Evolutionary conservation across 2,329 filamentous ascomycete genomes (phyloP).

Genomic region (Fusarium penzigii): DNA sequence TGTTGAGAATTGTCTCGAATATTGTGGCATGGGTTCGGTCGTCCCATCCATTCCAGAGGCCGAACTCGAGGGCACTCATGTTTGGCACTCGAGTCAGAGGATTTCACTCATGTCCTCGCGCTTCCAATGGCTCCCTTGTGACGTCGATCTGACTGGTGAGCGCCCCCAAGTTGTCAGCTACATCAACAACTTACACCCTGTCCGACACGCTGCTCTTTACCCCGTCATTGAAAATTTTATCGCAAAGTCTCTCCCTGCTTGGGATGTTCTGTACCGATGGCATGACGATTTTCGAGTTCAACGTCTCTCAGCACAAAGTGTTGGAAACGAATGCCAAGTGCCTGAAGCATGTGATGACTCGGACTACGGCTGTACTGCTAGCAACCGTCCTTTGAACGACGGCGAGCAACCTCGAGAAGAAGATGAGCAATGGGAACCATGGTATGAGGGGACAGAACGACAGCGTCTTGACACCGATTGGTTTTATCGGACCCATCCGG

Average conservation of each 20-base stretch:
- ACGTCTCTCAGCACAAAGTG: slow-evolving; percentile 23
- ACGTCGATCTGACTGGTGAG: slow-evolving; percentile 43
- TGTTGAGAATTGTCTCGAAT: slow-evolving; percentile 38
- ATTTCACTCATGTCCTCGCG: slow-evolving; percentile 7
- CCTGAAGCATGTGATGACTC: slow-evolving; percentile 15
- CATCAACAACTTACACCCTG: slow-evolving; percentile 55
- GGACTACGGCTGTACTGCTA: background rate
- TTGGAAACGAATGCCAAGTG: slow-evolving; percentile 17
- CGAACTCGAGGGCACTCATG: background rate
- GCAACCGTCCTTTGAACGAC: slow-evolving; percentile 14
- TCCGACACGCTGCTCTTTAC: slow-evolving; percentile 40
- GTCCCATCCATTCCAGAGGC: slow-evolving; percentile 17
- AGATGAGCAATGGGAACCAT: slow-evolving; percentile 10
- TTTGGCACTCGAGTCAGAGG: background rate
- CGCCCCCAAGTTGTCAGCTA: slow-evolving; percentile 48
- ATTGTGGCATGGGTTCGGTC: slow-evolving; percentile 35
- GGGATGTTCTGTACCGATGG: slow-evolving; percentile 43
- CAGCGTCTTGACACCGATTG: slow-evolving; percentile 28
- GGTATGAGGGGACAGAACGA: slow-evolving; percentile 23
- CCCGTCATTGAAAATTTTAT: slow-evolving; percentile 43
- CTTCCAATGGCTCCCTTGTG: slow-evolving; percentile 52
- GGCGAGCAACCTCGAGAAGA: slow-evolving; percentile 25
- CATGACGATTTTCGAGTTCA: slow-evolving; percentile 26
- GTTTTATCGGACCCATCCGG: slow-evolving; percentile 30
- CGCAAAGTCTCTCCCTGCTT: slow-evolving; percentile 44